Percentiles rank a stretch among this genome's conserved stretches.
phyloP scores from a whole-genome alignment of 2,329 filamentous ascomycete species.

The Fusarium udum region DNA sequence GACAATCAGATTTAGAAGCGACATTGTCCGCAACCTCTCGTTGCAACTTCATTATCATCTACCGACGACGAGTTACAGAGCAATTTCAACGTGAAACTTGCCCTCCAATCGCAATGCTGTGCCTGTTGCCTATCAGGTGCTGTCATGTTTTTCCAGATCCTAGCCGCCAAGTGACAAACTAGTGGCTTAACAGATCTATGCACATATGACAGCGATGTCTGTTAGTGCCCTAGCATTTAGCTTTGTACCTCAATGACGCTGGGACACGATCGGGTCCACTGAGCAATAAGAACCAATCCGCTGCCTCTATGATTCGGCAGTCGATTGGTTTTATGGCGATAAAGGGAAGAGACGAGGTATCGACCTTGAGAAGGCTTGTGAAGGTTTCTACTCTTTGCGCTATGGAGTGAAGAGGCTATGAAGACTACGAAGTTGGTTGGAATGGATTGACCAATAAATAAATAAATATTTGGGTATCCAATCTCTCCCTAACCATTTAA shows the following conservation, averaged over 20 bases:
- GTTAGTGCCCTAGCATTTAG: background rate
- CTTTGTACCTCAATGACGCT: background rate
- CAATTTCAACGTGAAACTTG: background rate
- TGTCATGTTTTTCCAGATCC: no score
- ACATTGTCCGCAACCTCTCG: background rate
- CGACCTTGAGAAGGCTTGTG: background rate
- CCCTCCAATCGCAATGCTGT: fast-evolving
- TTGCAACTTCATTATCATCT: background rate
- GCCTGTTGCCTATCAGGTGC: no score
- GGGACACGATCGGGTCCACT: background rate
- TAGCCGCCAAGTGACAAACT: fast-evolving
- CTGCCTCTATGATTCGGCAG: background rate
- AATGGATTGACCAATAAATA: background rate
- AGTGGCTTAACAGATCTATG: background rate
- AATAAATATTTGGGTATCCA: background rate
- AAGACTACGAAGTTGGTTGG: background rate
- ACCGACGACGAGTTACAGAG: fast-evolving
- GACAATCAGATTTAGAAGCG: background rate
- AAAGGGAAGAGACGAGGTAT: background rate
- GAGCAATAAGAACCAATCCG: fast-evolving
- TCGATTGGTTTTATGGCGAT: background rate
- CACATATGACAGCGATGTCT: fast-evolving
- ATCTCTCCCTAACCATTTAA: no score
- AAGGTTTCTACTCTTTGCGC: background rate
- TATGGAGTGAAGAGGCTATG: background rate